Base-by-base conservation (phyloP, 257 asterid species). In the Euphrasia confusa region DNA sequence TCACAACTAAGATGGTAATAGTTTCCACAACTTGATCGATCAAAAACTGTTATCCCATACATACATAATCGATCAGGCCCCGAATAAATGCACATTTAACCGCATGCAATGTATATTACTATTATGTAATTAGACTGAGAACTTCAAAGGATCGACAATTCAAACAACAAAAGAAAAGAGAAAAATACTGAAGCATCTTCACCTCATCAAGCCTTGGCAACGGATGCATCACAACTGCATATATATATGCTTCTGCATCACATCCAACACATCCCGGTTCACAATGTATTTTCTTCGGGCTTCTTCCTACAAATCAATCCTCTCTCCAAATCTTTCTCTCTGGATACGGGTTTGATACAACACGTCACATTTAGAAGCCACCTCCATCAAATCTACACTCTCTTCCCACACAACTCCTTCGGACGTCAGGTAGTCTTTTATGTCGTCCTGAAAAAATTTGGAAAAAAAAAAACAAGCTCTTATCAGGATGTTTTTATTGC, bases 181-280 rank as follows among this genome's bases (percentile, higher is more conserved):
- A 61, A 21, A 21, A 11, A 58, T 9, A 54, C 40, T 32, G 24
- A 42, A 65, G 48, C 54, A 44, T 45, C 24, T 21, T 21, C 50
- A 88, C 95, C 96, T 93, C 99, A 54, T 93, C 95, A 28, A 87
- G 99, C 73, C 99, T 77, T 54, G 99, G 99, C 30, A 92, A 75
- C 63, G 97, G 99, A 74, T 92, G 97, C 96, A 89, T 87, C 65
- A 86, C 82, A 8, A 92, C 91, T 3, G 99, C 95, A 49, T 1
- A 1, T 1, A 49, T 1, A 1, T 1, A 21, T 92, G 99, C 75
- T 80, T 84, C 80, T 81, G 95, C 94, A 92, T 86, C 48, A 80
- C 89, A 67, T 70, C 60, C 65, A 87, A 60, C 54, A 89, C 85
- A 45, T 62, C 60, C 59, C 56, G 63, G 63, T 87, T 75, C 42